Conservation (phyloP, 345 rosid species). For the Geranium rotundifolium region DNA sequence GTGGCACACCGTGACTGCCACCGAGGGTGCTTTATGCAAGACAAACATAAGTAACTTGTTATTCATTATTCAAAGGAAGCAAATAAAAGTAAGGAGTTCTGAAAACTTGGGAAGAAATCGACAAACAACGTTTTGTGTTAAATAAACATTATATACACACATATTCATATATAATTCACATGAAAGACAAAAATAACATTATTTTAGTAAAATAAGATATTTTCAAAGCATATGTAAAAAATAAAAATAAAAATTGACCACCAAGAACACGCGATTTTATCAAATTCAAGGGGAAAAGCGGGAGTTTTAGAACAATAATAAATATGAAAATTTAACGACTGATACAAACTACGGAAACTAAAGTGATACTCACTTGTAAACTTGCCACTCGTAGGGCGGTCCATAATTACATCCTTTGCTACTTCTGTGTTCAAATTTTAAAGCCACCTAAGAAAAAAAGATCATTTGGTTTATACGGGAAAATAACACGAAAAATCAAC, state of each 20-base stretch:
- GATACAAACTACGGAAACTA: too few species aligned
- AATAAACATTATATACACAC: too few species aligned
- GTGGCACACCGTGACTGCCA: conserved; percentile 79
- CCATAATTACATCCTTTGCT: conserved; percentile 96
- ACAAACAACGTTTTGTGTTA: too few species aligned
- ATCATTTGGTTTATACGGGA: not conserved
- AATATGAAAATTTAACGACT: too few species aligned
- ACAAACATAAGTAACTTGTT: not conserved
- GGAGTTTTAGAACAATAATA: not conserved
- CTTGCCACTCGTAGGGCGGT: conserved; percentile 97
- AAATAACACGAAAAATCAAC: not conserved
- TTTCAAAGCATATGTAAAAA: too few species aligned
- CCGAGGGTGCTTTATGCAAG: conserved; percentile 38
- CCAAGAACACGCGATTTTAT: not conserved
- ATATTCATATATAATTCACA: too few species aligned
- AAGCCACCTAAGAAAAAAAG: conserved; percentile 53
- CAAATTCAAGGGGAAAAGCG: conserved; percentile 2
- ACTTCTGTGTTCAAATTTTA: conserved; percentile 83
- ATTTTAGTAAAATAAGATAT: too few species aligned
- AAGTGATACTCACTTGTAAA: conserved; percentile 55
- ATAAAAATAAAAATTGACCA: too few species aligned
- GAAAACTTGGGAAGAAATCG: too few species aligned
- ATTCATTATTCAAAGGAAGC: too few species aligned
- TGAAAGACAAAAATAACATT: too few species aligned
- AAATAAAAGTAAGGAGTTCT: too few species aligned